Base-by-base conservation (phyloP, 2,329 filamentous ascomycete genomes). In the Bipolaris victoriae region DNA sequence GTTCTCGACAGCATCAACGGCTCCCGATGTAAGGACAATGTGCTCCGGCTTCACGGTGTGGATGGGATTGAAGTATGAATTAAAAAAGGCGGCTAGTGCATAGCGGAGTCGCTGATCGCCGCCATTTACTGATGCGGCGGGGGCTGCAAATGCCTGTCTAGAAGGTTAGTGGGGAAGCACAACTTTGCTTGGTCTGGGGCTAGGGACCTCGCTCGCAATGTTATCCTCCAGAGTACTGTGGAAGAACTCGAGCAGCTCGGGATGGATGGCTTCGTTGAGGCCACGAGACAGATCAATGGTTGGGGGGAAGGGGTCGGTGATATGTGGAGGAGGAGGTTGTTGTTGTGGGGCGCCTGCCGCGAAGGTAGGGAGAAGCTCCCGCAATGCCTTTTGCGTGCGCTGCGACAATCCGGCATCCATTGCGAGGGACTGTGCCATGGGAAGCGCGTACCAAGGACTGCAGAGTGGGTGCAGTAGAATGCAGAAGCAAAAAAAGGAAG, bases 71-170 rank as follows among this genome's bases (percentile, higher is more conserved):
- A 73, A 69, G 45, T 69, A 64, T 5, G 33, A 24, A 48, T 73
- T 73, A 58, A 74, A 69, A 46, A 74, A 74, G 0, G 58, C 60
- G n/a, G 70, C 60, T 35, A 73, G 52, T 39, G 67, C 65, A 18
- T 58, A 47, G 36, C 70, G 68, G 7, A 66, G 44, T 3, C 31
- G 44, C 13, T 26, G 16, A 47, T 72, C 64, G 16, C 67, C 65
- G 50, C 66, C 68, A 41, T 62, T 48, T 9, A 59, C 35, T 6
- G 55, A 55, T 10, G 52, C 24, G 6, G 46, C 20, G 10, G 68
- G 64, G n/a, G 63, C 40, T 20, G 57, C 62, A 39, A 73, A 72
- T 9, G 54, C 56, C 69, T 72, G 40, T 50, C 43, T 18, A 35
- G 16, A 7, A 22, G 45, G 56, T 51, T 52, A 37, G 51, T 26